Base-by-base conservation (phyloP, 1,139 yeast species). In the Candida freyschussii region DNA sequence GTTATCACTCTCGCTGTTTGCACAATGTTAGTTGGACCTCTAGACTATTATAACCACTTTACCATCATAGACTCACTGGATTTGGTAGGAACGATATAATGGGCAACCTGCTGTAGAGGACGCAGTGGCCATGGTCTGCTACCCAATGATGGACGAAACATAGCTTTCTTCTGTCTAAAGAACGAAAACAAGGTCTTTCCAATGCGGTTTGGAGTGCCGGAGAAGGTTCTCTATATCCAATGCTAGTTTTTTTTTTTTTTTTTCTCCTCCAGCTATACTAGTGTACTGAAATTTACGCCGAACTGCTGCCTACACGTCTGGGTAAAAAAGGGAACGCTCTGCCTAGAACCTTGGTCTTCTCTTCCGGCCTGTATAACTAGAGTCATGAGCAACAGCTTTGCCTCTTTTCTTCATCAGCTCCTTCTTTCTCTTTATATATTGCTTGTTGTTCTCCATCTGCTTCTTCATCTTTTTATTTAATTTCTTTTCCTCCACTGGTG, bases 361-460 rank as follows among this genome's bases (percentile, higher is more conserved):
- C 69, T 82, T 82, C 63, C 99, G 76, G 27, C 94, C 98, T 4
- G 97, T 85, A 60, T 80, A 91, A 57, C 82, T 86, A 36, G 95
- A 83, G 57, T 91, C 98, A 43, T 70, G 70, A 4, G 97, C 96
- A 12, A 89, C 96, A 27, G 64, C 67, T 56, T 83, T 83, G 37
- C 98, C 98, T 56, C 97, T 76, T 58, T 82, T 83, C 55, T 82
- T 80, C 91, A 83, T 85, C 33, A 89, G 68, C 36, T 85, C 96
- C 69, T 93, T 91, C 84, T 91, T 91, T 58, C 98, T 75, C 52
- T 69, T 69, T 47, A 91, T 87, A 56, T 72, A 91, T 12, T 80
- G 94, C 59, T 86, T 87, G 51, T 72, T 75, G 2, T 84, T 65
- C 61, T 87, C 97, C 45, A 72, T 55, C 38, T 72, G 70, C 56